phyloP scores from a whole-genome alignment of 2,329 filamentous ascomycete genomes.

The Albophoma yamanashiensis region DNA sequence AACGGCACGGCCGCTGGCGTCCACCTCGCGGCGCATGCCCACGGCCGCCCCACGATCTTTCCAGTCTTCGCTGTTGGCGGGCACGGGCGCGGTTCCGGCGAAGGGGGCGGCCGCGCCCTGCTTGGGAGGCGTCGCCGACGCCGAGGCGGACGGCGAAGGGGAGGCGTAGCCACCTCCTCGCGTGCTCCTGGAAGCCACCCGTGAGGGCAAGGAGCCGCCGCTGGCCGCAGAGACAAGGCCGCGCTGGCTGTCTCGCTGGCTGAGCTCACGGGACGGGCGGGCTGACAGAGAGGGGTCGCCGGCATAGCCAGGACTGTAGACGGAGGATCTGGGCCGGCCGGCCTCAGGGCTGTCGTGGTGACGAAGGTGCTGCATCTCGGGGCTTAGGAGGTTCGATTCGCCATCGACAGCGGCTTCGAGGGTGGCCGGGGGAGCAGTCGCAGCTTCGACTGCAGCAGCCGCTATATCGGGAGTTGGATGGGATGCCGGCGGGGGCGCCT shows the following conservation, averaged over 20 bases:
- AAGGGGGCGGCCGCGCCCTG: slow-evolving; percentile 12
- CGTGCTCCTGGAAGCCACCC: slow-evolving; percentile 65
- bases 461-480: slow-evolving; percentile 5
- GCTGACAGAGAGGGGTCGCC: background rate
- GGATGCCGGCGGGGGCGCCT: background rate
- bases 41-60: slow-evolving; percentile 90
- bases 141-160: slow-evolving; percentile 17
- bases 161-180: slow-evolving; percentile 55
- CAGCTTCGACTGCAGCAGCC: slow-evolving; percentile 2
- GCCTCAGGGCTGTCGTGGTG: slow-evolving; percentile 1
- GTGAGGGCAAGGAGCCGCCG: slow-evolving; percentile 56
- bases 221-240: background rate
- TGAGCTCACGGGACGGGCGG: slow-evolving; percentile 53
- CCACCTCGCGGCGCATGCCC: slow-evolving; percentile 69
- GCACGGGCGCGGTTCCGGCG: slow-evolving; percentile 29
- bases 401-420: slow-evolving; percentile 9
- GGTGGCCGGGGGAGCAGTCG: background rate
- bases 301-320: slow-evolving; percentile 21
- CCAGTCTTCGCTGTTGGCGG: slow-evolving; percentile 77
- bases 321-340: slow-evolving; percentile 30
- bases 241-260: slow-evolving; percentile 42
- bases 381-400: background rate
- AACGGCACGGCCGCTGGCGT: slow-evolving; percentile 72
- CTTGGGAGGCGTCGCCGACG: slow-evolving; percentile 7
- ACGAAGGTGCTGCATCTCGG: slow-evolving; percentile 1